phyloP scores from a whole-genome alignment of 1,284 basidiomycete genomes.

The Irpex sp. region DNA sequence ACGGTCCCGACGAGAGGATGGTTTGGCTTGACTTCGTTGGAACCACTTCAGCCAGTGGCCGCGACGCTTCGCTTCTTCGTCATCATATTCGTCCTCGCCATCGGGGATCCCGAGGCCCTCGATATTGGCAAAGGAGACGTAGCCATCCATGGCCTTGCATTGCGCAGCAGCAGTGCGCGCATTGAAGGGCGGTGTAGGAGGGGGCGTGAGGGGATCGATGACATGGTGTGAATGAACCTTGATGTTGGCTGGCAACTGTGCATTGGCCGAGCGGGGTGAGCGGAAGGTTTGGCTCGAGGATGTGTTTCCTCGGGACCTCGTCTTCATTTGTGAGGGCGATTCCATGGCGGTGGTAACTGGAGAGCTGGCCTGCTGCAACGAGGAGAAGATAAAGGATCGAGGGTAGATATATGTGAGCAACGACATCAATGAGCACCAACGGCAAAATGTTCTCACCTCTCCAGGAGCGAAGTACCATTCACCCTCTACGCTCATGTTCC shows the following conservation, averaged over 20 bases:
- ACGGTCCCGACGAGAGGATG: neutral
- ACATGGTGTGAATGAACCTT: slow-evolving; percentile 9
- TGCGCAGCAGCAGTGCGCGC: slow-evolving; percentile 55
- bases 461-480: slow-evolving; percentile 27
- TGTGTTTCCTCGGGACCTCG: slow-evolving; percentile 12
- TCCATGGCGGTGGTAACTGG: slow-evolving; percentile 15
- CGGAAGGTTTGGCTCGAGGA: slow-evolving; percentile 17
- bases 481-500: slow-evolving; percentile 28
- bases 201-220: slow-evolving; percentile 23
- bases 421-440: neutral
- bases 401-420: neutral
- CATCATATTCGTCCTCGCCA: slow-evolving; percentile 31
- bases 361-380: slow-evolving; percentile 1
- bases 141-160: slow-evolving; percentile 56
- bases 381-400: neutral
- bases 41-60: slow-evolving; percentile 20
- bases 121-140: slow-evolving; percentile 62
- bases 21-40: slow-evolving; percentile 2
- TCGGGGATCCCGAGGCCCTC: slow-evolving; percentile 68
- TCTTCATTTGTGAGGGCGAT: slow-evolving; percentile 7
- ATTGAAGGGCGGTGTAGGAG: slow-evolving; percentile 48
- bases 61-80: slow-evolving; percentile 21
- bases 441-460: slow-evolving; percentile 21
- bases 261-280: slow-evolving; percentile 16
- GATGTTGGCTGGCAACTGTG: slow-evolving; percentile 15